Evolutionary conservation across 139 green algal species (phyloP).

Genomic region (Spirogloea muscicola): DNA sequence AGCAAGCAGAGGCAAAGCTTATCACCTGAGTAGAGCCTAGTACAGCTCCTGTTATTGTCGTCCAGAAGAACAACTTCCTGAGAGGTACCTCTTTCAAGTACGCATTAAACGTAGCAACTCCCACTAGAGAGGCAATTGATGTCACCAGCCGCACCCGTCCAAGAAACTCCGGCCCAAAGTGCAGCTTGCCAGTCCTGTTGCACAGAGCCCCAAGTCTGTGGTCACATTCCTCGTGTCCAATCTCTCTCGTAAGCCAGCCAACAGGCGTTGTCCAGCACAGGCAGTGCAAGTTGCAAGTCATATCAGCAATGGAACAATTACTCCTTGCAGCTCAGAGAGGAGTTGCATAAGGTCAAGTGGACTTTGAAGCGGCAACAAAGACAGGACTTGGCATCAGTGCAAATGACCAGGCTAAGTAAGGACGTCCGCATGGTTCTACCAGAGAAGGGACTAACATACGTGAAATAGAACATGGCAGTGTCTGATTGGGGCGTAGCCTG

Average conservation of each 20-base stretch:
- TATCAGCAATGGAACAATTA: too few relatives aligned
- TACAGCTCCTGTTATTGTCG: conserved; percentile 63
- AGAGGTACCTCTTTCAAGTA: conserved; percentile 69
- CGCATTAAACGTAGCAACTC: conserved; percentile 71
- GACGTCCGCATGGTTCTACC: not conserved
- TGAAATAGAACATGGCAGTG: conserved; percentile 76
- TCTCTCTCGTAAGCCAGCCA: too few relatives aligned
- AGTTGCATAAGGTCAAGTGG: not conserved
- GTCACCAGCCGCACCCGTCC: conserved; percentile 81
- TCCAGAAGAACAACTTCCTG: conserved; percentile 67
- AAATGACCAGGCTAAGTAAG: not conserved
- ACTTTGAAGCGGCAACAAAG: not conserved
- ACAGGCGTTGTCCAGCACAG: not conserved
- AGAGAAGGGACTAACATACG: conserved; percentile 34
- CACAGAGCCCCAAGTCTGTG: not conserved
- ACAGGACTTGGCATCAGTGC: not conserved
- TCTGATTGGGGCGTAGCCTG: conserved; percentile 70
- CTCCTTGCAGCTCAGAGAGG: not conserved
- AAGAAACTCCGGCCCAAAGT: conserved; percentile 81
- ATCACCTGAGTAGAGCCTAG: conserved; percentile 74
- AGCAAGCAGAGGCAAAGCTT: too few relatives aligned
- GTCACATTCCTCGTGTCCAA: too few relatives aligned
- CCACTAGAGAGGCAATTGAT: conserved; percentile 67
- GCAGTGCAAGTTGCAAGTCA: too few relatives aligned
- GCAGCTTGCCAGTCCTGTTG: conserved; percentile 68